These are phyloP conservation scores for sunflower (Helianthus annuus) DNA, from an alignment of 129 eudicot genomes.

Conservation along the genomic window HanXRQr2.0-SUNRISE NC_035446.2:116013007-116013506, in stretches of 20 bases:
- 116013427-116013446: conserved; percentile 1
- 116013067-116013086: too few species aligned
- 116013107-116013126: neutral
- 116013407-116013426: neutral
- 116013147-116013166: conserved; percentile 78
- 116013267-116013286: conserved; percentile 76
- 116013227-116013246: conserved; percentile 63
- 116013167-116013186: conserved; percentile 37
- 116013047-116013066: too few species aligned
- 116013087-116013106: neutral
- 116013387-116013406: conserved; percentile 54
- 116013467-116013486: conserved; percentile 1
- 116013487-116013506: conserved; percentile 71
- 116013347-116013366: conserved; percentile 96
- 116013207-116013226: conserved; percentile 30
- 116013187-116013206: conserved; percentile 47
- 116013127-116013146: conserved; percentile 97
- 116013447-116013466: neutral
- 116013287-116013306: conserved; percentile 82
- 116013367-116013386: conserved; percentile 94
- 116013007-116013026: too few species aligned
- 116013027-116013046: too few species aligned
- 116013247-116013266: conserved; percentile 79
- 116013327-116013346: conserved; percentile 77
- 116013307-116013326: conserved; percentile 87